A percentile compares a stretch with the other conserved stretches of the same genome.
Conservation (phyloP, 2,329 filamentous ascomycete species). For the Epichloe uncinata region DNA sequence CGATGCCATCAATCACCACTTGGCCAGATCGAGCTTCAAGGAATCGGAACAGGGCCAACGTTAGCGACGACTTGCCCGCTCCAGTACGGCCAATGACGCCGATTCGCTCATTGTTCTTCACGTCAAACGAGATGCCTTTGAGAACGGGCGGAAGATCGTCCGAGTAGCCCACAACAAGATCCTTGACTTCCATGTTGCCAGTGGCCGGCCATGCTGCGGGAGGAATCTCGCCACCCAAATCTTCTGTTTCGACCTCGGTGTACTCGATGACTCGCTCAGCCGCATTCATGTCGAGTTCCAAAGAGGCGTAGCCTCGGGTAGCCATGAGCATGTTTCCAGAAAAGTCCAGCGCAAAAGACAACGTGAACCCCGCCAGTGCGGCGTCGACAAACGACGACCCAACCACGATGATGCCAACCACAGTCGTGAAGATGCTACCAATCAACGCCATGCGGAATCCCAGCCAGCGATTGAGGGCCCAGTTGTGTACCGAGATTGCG, state of each 20-base stretch:
- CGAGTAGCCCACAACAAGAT: conserved; percentile 61
- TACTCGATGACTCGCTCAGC: conserved; percentile 68
- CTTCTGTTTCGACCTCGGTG: conserved; percentile 52
- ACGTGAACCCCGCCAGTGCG: conserved; percentile 59
- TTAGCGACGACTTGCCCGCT: conserved; percentile 64
- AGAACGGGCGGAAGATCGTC: conserved; percentile 57
- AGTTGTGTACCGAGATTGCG: conserved; percentile 52
- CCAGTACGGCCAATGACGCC: conserved; percentile 71
- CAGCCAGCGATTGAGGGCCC: conserved; percentile 67
- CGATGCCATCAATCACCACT: conserved; percentile 58
- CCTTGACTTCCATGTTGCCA: conserved; percentile 58
- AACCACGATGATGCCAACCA: conserved; percentile 53
- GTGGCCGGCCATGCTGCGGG: conserved; percentile 65
- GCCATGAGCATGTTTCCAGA: conserved; percentile 50
- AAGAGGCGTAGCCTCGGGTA: conserved; percentile 52
- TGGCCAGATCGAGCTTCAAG: conserved; percentile 53
- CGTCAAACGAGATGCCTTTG: conserved; percentile 52
- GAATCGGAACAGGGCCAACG: conserved; percentile 66
- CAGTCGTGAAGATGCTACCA: conserved; percentile 53
- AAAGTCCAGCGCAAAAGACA: conserved; percentile 58
- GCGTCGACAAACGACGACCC: conserved; percentile 48
- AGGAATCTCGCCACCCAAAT: conserved; percentile 44
- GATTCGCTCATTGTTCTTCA: conserved; percentile 54
- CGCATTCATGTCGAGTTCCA: conserved; percentile 70
- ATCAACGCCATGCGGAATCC: conserved; percentile 57